A percentile compares a stretch with the other conserved stretches of the same genome.
Evolutionary conservation across 2,329 filamentous ascomycete genomes (phyloP).

Genomic region (Penicillium vulpinum): DNA sequence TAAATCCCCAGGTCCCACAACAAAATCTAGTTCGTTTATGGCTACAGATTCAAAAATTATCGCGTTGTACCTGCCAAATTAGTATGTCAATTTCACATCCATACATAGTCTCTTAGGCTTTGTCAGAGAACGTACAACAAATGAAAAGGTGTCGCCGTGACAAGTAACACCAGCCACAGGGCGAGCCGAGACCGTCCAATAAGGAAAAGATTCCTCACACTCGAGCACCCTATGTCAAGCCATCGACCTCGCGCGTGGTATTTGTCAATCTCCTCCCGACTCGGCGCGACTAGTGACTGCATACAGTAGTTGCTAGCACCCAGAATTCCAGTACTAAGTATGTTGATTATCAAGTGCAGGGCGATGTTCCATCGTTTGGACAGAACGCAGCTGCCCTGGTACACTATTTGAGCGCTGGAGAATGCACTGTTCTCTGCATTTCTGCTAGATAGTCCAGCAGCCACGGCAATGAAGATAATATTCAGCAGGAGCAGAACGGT

Average conservation of each 20-base stretch:
- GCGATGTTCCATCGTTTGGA: constrained; percentile 7
- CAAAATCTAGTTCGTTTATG: neutral
- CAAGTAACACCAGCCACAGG: constrained; percentile 12
- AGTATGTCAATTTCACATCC: neutral
- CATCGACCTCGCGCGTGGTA: constrained; percentile 22
- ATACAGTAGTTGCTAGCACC: constrained; percentile 54
- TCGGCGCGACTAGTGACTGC: constrained; percentile 55
- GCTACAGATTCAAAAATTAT: neutral
- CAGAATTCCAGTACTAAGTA: constrained; percentile 48
- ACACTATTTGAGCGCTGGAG: neutral
- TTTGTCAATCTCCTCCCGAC: constrained; percentile 30
- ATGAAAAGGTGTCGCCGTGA: constrained; percentile 20
- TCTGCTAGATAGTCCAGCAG: neutral
- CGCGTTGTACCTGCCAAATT: neutral
- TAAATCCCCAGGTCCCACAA: neutral
- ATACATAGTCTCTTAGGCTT: neutral
- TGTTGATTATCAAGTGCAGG: constrained; percentile 53
- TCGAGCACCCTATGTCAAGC: constrained; percentile 49
- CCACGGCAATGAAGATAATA: neutral
- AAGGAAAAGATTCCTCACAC: constrained; percentile 27
- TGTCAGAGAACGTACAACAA: constrained; percentile 14
- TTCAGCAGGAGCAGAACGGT: neutral
- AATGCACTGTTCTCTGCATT: neutral
- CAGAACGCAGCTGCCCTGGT: neutral
- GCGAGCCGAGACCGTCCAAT: constrained; percentile 32